Conservation (phyloP, 2,329 filamentous ascomycete species). For the Alternaria sp. region DNA sequence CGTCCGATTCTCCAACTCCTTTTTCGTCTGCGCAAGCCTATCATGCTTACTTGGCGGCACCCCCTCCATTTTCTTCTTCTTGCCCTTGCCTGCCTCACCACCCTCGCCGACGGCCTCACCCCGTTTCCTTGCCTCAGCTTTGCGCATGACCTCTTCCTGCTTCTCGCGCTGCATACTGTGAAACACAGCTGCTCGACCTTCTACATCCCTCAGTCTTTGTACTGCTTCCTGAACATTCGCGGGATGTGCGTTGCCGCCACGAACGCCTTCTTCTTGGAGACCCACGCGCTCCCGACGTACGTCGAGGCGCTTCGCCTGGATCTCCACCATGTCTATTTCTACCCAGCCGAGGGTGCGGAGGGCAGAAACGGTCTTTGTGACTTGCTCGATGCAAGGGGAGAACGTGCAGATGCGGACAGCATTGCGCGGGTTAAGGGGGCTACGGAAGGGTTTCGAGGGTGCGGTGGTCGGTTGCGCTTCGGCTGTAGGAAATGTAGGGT, state of each 20-base stretch:
- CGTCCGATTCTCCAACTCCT: slow-evolving; percentile 43
- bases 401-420: slow-evolving; percentile 89
- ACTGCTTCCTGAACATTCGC: slow-evolving; percentile 84
- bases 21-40: slow-evolving; percentile 38
- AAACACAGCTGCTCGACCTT: slow-evolving; percentile 72
- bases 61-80: slow-evolving; percentile 30
- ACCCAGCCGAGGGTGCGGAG: slow-evolving; percentile 87
- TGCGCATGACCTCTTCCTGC: slow-evolving; percentile 55
- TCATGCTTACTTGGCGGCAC: slow-evolving; percentile 45
- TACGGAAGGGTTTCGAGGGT: slow-evolving; percentile 42
- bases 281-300: slow-evolving; percentile 84
- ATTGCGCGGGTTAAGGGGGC: slow-evolving; percentile 74
- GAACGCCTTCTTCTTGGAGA: slow-evolving; percentile 70
- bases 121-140: slow-evolving; percentile 48
- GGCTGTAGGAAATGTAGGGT: slow-evolving; percentile 5
- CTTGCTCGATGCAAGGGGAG: slow-evolving; percentile 96
- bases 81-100: slow-evolving; percentile 26
- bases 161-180: slow-evolving; percentile 58
- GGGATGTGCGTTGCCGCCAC: slow-evolving; percentile 74
- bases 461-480: slow-evolving; percentile 10
- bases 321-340: slow-evolving; percentile 92
- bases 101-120: slow-evolving; percentile 36
- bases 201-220: slow-evolving; percentile 74
- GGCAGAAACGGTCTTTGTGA: slow-evolving; percentile 81
- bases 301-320: slow-evolving; percentile 80